Evolutionary conservation across 257 asterid species (phyloP), one percentile per base, ranked within the genome.

Genomic region (Anisodus acutangulus): DNA sequence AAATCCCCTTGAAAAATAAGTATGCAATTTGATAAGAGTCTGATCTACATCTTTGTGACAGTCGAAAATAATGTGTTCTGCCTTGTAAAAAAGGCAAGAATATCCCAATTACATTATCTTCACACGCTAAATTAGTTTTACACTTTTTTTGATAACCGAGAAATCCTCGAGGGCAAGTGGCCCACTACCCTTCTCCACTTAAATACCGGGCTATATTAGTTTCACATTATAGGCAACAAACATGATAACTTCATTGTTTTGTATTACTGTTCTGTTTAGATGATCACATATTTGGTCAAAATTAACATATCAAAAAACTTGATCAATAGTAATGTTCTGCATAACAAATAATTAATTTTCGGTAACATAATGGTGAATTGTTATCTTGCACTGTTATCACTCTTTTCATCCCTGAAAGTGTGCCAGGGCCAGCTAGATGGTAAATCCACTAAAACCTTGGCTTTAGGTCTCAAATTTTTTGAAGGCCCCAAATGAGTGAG

Each of bases 281-380:
- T 7, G 64, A 31, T 78, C 81, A 13, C 17, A 26, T 31, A 35
- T 26, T 78, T 53, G 64, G 59, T 78, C 81, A 26, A 78, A 76
- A 31, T 51, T 13, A 76, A 53, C 47, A 76, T 6, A 47, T 22
- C 62, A 74, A 49, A 51, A 37, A 49, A 49, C 81, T 22, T 49
- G 19, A 74, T 49, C 62, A 74, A 12, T 49, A 22, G 12, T 49
- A 31, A 49, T 31, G 62, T 74, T 74, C 62, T 22, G 11, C 81
- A 74, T 22, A 39, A 53, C 78, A 69, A 41, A 69, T 69, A 69
- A 39, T 69, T 26, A 74, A 49, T 74, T 74, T 49, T 74, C 19
- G 11, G 19, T 19, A 5, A 74, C 60, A 49, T 60, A 47, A 72
- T 74, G 80, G 43, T 45, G 41, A 49, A 74, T 59, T 22, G 39